phyloP scores from a whole-genome alignment of 2,329 filamentous ascomycete species.

The Calonectria ilicicola region DNA sequence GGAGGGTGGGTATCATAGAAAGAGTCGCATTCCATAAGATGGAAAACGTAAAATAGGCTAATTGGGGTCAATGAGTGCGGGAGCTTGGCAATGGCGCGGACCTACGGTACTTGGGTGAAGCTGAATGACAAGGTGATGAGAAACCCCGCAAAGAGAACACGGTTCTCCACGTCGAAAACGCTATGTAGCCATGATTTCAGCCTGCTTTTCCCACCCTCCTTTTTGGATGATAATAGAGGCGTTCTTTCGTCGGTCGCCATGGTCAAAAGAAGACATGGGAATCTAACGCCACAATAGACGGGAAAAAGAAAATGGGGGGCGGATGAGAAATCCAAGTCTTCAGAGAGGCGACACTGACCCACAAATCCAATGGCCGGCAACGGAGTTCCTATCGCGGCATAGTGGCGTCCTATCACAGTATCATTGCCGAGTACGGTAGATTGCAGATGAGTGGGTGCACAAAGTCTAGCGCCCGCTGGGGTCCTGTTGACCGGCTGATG shows the following conservation, averaged over 20 bases:
- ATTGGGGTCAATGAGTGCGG: conserved; percentile 7
- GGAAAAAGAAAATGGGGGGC: conserved; percentile 3
- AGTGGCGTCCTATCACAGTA: not conserved
- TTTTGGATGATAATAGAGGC: conserved; percentile 34
- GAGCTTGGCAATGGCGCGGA: conserved; percentile 2
- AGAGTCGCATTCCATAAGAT: conserved; percentile 77
- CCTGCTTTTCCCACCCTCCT: conserved; percentile 7
- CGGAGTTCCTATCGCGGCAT: conserved; percentile 10
- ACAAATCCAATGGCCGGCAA: conserved; percentile 12
- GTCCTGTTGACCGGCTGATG: not conserved
- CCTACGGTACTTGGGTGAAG: conserved; percentile 63
- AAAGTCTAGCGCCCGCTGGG: not conserved
- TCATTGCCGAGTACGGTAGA: conserved; percentile 6
- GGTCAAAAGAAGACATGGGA: not conserved
- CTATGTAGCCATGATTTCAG: conserved; percentile 29
- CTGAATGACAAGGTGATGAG: conserved; percentile 66
- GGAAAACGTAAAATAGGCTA: conserved; percentile 73
- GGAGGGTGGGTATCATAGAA: conserved; percentile 72
- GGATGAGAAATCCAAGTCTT: conserved; percentile 21
- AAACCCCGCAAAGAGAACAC: conserved; percentile 69
- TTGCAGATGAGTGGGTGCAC: not conserved
- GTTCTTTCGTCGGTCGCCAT: conserved; percentile 41
- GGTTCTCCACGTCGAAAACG: conserved; percentile 52
- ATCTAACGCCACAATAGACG: not conserved
- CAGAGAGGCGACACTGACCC: conserved; percentile 15